phyloP scores from a whole-genome alignment of 192 early-diverging fungal species.

The Cetraspora pellucida region DNA sequence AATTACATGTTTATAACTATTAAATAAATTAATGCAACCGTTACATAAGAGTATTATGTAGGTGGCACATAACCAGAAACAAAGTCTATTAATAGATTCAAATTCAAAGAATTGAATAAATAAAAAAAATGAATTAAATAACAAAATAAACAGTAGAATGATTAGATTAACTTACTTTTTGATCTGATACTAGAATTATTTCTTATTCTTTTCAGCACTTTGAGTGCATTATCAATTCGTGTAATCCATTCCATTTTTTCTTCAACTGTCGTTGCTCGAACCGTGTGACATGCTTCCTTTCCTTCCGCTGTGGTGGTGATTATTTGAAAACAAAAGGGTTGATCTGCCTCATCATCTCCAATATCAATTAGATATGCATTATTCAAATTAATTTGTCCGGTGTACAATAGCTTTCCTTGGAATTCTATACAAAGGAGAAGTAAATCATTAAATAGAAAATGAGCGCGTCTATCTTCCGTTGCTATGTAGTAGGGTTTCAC shows the following conservation, averaged over 20 bases:
- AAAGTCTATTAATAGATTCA: too few species aligned
- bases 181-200: too few species aligned
- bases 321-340: constrained; percentile 31
- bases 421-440: constrained; percentile 18
- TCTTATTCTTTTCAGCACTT: not conserved
- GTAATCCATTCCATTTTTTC: constrained; percentile 26
- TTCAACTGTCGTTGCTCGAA: constrained; percentile 6
- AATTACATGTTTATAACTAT: too few species aligned
- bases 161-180: too few species aligned
- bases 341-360: constrained; percentile 2
- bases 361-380: not conserved
- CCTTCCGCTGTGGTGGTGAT: not conserved
- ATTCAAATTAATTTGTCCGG: constrained; percentile 22
- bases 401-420: constrained; percentile 15
- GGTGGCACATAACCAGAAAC: too few species aligned
- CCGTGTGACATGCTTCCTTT: not conserved
- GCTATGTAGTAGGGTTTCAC: not conserved
- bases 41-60: too few species aligned
- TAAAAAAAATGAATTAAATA: too few species aligned
- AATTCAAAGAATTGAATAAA: too few species aligned
- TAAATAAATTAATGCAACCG: too few species aligned
- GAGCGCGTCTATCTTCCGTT: constrained; percentile 6
- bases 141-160: too few species aligned
- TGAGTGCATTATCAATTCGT: not conserved
- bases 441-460: constrained; percentile 33